A percentile compares a stretch with the other conserved stretches of the same genome.
phyloP scores from a whole-genome alignment of 2,329 filamentous ascomycete genomes.

The Colletotrichum australisinense region DNA sequence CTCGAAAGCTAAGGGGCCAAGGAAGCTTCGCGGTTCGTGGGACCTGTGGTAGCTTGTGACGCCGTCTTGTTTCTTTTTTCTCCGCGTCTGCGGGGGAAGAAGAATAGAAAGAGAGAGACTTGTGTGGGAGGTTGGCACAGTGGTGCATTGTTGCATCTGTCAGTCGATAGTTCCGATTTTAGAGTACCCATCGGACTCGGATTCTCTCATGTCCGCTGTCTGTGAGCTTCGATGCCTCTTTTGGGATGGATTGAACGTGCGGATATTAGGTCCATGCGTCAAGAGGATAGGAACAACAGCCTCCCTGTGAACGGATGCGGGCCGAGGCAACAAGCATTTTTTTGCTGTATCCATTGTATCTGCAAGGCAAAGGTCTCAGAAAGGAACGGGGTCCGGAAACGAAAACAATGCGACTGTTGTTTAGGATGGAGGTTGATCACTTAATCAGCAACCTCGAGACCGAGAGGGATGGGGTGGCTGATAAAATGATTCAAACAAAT shows the following conservation, averaged over 20 bases:
- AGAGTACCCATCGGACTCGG: neutral
- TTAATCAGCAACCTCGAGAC: neutral
- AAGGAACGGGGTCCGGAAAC: conserved; percentile 26
- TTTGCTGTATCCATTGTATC: neutral
- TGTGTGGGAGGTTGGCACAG: neutral
- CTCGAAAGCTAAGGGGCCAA: neutral
- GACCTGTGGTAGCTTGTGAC: neutral
- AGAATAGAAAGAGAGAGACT: neutral
- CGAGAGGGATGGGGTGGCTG: neutral
- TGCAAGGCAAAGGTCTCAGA: conserved; percentile 7
- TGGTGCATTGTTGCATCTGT: conserved; percentile 6
- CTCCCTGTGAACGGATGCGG: neutral
- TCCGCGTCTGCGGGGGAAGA: neutral
- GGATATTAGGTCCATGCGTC: neutral
- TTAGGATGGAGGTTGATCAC: neutral
- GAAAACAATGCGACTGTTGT: conserved; percentile 19
- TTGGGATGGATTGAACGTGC: neutral
- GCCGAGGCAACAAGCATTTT: neutral
- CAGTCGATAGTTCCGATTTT: conserved; percentile 3
- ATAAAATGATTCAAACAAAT: neutral
- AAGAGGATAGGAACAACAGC: neutral
- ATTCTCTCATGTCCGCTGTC: neutral
- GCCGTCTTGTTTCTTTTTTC: neutral
- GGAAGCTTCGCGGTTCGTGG: neutral
- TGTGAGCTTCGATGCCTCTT: neutral